Percentiles rank a stretch among this genome's conserved stretches.
phyloP scores from a whole-genome alignment of 176 grass and related monocot species.

The Thalia dealbata region DNA sequence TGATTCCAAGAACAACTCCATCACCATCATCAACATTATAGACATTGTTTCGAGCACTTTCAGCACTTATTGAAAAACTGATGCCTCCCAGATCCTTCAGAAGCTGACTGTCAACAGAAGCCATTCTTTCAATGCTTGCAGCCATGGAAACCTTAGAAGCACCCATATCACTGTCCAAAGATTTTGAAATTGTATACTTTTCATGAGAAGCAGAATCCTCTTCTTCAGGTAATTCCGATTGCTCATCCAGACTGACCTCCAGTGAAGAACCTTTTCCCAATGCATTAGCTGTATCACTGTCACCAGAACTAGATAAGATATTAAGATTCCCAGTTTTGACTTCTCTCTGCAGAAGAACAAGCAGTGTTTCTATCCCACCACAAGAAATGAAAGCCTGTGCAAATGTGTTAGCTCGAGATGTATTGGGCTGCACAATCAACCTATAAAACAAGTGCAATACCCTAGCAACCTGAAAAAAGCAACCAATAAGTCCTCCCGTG shows the following conservation, averaged over 20 bases:
- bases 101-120: slow-evolving; percentile 43
- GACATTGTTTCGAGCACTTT: slow-evolving; percentile 79
- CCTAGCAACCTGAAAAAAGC: slow-evolving; percentile 78
- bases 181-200: slow-evolving; percentile 26
- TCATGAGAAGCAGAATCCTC: slow-evolving; percentile 26
- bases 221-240: slow-evolving; percentile 34
- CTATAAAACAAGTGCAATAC: slow-evolving; percentile 94
- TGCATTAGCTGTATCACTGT: slow-evolving; percentile 21
- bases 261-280: slow-evolving; percentile 20
- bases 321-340: slow-evolving; percentile 64
- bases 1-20: slow-evolving; percentile 87
- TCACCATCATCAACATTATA: slow-evolving; percentile 91
- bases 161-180: slow-evolving; percentile 19
- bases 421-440: slow-evolving; percentile 83
- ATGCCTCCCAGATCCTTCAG: slow-evolving; percentile 75
- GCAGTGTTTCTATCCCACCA: slow-evolving; percentile 83
- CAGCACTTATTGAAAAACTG: slow-evolving; percentile 75
- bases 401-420: slow-evolving; percentile 79
- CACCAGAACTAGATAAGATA: slow-evolving; percentile 46
- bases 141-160: slow-evolving; percentile 15
- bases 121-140: slow-evolving; percentile 41
- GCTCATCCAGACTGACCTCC: slow-evolving; percentile 28
- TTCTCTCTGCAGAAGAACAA: slow-evolving; percentile 83
- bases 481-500: neutral
- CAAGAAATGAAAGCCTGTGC: slow-evolving; percentile 73